A percentile compares a stretch with the other conserved stretches of the same genome.
phyloP scores from a whole-genome alignment of 2,329 filamentous ascomycete genomes.

The Neoascochyta sp. region DNA sequence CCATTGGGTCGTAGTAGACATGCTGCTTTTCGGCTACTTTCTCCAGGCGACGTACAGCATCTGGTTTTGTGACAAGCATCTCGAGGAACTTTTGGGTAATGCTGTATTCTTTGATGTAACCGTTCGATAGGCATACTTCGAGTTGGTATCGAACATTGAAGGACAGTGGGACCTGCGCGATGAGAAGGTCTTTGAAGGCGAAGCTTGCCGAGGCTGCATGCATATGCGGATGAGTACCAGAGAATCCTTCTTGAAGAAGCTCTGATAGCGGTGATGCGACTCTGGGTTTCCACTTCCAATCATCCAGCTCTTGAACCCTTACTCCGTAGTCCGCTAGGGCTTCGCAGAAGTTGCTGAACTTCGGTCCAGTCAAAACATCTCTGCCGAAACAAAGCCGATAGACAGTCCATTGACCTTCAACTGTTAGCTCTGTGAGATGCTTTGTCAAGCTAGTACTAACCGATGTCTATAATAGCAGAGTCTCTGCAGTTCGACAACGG shows the following conservation, averaged over 20 bases:
- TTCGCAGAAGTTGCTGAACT: conserved; percentile 46
- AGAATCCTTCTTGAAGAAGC: conserved; percentile 30
- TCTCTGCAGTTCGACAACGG: conserved; percentile 41
- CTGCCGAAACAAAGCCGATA: conserved; percentile 52
- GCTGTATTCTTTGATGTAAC: conserved; percentile 71
- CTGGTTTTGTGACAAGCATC: conserved; percentile 53
- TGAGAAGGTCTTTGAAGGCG: conserved; percentile 31
- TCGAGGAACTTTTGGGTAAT: conserved; percentile 65
- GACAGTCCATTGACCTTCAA: conserved; percentile 58
- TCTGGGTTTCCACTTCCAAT: conserved; percentile 42
- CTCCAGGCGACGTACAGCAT: conserved; percentile 67
- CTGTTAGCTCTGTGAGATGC: conserved; percentile 1
- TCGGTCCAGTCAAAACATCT: conserved; percentile 24
- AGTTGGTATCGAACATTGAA: conserved; percentile 84
- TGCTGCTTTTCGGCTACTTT: conserved; percentile 64
- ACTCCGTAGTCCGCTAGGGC: conserved; percentile 73
- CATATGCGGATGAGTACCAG: conserved; percentile 21
- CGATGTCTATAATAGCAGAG: conserved; percentile 57
- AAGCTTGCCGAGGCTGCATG: conserved; percentile 7
- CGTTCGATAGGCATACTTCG: conserved; percentile 85
- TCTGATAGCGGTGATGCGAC: conserved; percentile 16
- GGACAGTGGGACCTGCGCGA: conserved; percentile 20
- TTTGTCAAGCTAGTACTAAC: conserved; percentile 28
- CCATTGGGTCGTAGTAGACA: conserved; percentile 65
- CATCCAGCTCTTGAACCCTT: conserved; percentile 42